A percentile compares a stretch with the other conserved stretches of the same genome.
These are phyloP conservation scores for Primulina eburnea DNA, from an alignment of 257 asterid species.

Conservation along the genomic window DNA sequence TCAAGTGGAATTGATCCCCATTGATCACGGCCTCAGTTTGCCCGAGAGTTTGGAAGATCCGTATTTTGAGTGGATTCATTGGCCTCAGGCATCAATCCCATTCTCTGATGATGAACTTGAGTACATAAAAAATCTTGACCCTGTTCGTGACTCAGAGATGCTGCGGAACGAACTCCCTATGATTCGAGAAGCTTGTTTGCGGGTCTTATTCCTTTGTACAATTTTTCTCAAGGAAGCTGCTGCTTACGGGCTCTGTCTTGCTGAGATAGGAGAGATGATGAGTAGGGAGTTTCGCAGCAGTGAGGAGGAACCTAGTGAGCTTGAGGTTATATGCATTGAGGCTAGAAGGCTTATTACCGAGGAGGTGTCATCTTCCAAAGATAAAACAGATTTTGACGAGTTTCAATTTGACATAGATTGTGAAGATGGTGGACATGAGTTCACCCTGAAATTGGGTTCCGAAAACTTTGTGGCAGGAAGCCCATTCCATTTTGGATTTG, in stretches of 20 bases:
- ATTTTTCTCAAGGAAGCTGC: constrained; percentile 87
- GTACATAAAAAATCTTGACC: constrained; percentile 71
- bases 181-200: constrained; percentile 92
- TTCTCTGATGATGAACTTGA: constrained; percentile 90
- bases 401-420: constrained; percentile 73
- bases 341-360: constrained; percentile 64
- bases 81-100: constrained; percentile 99
- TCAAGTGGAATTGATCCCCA: constrained; percentile 85
- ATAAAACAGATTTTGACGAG: constrained; percentile 49
- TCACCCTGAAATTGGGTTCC: constrained; percentile 32
- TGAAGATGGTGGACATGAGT: constrained; percentile 53
- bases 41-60: constrained; percentile 96
- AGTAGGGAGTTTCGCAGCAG: constrained; percentile 79
- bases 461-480: constrained; percentile 35
- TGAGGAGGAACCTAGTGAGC: constrained; percentile 97
- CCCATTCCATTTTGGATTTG: constrained; percentile 53
- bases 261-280: constrained; percentile 99
- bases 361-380: constrained; percentile 44
- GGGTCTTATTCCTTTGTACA: constrained; percentile 72
- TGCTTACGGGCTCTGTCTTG: constrained; percentile 73
- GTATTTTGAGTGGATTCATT: constrained; percentile 95
- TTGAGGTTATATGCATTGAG: constrained; percentile 82
- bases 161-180: constrained; percentile 76
- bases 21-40: constrained; percentile 94
- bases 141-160: constrained; percentile 72